These are phyloP conservation scores for Aureobasidium namibiae DNA, from an alignment of 2,329 filamentous ascomycete species.

Conservation along the genomic window DNA sequence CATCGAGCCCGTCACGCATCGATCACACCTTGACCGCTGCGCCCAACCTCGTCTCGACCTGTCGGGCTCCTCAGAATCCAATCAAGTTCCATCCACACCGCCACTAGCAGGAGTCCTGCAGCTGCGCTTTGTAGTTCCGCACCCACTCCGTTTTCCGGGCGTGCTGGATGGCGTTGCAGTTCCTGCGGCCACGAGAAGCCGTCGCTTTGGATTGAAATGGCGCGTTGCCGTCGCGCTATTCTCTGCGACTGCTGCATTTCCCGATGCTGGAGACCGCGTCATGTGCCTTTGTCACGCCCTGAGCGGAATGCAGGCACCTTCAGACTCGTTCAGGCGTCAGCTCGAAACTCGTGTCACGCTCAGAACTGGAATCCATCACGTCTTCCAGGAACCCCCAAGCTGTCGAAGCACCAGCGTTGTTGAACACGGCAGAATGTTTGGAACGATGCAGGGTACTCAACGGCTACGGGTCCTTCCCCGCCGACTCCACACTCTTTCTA, in stretches of 20 bases:
- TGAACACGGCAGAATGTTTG: not conserved
- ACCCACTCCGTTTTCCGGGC: not conserved
- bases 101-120: constrained; percentile 6
- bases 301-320: not conserved
- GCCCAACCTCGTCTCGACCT: constrained; percentile 9
- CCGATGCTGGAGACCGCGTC: not conserved
- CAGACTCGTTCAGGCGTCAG: not conserved
- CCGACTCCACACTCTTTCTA: not conserved
- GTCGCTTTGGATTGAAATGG: constrained; percentile 3
- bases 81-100: constrained; percentile 1
- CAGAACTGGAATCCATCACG: not conserved
- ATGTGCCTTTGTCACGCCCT: constrained; percentile 6
- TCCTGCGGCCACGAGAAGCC: constrained; percentile 5
- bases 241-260: constrained; percentile 4
- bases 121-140: not conserved
- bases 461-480: not conserved
- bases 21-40: constrained; percentile 12
- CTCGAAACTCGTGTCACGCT: not conserved
- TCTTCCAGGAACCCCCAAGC: not conserved
- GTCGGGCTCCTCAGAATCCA: not conserved
- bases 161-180: not conserved
- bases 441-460: not conserved
- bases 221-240: constrained; percentile 6
- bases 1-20: constrained; percentile 7
- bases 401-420: not conserved